phyloP scores from a whole-genome alignment of 2,329 filamentous ascomycete species.

The Zasmidium citrigriseum region DNA sequence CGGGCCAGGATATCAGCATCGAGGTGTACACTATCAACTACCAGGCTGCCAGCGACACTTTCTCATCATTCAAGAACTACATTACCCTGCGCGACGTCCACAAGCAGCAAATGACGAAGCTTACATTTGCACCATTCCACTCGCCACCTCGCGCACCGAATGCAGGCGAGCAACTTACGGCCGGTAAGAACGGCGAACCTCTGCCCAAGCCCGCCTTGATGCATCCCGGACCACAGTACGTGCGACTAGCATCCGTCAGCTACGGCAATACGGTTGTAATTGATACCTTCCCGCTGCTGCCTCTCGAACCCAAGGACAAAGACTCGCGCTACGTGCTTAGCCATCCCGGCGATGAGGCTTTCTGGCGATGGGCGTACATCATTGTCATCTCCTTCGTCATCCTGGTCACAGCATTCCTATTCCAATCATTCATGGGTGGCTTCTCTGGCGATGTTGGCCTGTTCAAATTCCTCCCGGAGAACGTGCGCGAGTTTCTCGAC shows the following conservation, averaged over 20 bases:
- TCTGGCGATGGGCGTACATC: conserved; percentile 56
- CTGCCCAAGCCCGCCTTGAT: conserved; percentile 12
- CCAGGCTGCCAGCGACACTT: conserved; percentile 49
- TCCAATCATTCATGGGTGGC: conserved; percentile 60
- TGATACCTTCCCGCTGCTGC: conserved; percentile 71
- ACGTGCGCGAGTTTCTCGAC: conserved; percentile 40
- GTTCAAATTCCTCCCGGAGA: conserved; percentile 56
- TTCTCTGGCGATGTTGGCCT: conserved; percentile 42
- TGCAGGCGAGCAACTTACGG: conserved; percentile 24
- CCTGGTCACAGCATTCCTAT: conserved; percentile 62
- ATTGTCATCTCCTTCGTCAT: conserved; percentile 62
- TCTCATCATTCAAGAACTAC: conserved; percentile 52
- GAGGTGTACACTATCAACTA: conserved; percentile 77
- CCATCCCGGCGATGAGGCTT: conserved; percentile 53
- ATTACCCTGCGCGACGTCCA: conserved; percentile 58
- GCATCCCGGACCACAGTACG: conserved; percentile 53
- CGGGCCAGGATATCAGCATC: conserved; percentile 77
- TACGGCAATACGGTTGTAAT: conserved; percentile 78
- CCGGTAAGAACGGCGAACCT: conserved; percentile 24
- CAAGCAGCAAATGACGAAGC: conserved; percentile 59
- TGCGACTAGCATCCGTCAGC: conserved; percentile 80
- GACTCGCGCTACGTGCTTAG: conserved; percentile 69
- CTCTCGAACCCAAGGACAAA: conserved; percentile 48
- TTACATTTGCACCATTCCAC: conserved; percentile 49
- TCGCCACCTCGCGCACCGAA: conserved; percentile 36